Conservation (phyloP, 768 basidiomycete genomes). For the Calvatia gigantea region DNA sequence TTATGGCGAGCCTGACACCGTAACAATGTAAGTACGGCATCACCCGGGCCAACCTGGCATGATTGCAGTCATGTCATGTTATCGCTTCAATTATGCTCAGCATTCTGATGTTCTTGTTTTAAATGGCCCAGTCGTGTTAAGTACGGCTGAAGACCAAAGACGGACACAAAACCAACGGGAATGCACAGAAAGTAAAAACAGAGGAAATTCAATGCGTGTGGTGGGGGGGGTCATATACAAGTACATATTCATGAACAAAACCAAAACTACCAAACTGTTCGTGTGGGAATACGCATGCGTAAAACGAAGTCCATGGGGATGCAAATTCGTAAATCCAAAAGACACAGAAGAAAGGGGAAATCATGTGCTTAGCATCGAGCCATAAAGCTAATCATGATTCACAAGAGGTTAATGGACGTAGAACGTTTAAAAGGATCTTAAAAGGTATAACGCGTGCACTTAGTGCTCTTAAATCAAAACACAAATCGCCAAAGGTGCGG, state of each 20-base stretch:
- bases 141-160: no score
- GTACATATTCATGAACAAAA: slow-evolving; percentile 10
- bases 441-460: neutral
- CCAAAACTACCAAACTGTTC: neutral
- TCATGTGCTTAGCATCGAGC: neutral
- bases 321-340: no score
- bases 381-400: neutral
- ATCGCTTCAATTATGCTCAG: no score
- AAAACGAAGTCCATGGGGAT: slow-evolving; percentile 5
- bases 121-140: no score
- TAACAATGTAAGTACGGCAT: no score
- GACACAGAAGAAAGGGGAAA: neutral
- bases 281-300: slow-evolving; percentile 4
- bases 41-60: no score
- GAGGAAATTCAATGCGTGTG: neutral
- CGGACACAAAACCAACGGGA: neutral
- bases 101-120: no score
- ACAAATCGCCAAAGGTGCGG: slow-evolving; percentile 1
- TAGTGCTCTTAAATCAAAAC: neutral
- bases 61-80: no score
- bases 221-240: neutral
- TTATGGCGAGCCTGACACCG: no score
- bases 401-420: neutral
- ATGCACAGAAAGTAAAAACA: neutral
- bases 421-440: neutral